These are phyloP conservation scores for Tricholoma sp. DNA, from an alignment of 768 basidiomycete genomes.

Conservation along the genomic window DNA sequence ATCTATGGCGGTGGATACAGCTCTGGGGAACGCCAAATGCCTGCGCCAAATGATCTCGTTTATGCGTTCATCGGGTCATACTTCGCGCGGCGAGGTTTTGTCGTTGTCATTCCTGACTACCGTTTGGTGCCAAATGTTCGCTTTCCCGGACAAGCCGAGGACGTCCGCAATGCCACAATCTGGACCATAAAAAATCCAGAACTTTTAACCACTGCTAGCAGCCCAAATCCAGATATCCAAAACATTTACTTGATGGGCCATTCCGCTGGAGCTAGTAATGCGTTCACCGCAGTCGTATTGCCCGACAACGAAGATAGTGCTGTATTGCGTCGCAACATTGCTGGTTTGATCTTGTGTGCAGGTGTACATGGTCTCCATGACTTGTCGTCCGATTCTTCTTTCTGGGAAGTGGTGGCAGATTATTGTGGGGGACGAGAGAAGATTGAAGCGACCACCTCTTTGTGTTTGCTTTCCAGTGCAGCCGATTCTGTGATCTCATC, in stretches of 20 bases:
- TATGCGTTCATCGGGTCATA: conserved; percentile 58
- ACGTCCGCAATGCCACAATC: conserved; percentile 53
- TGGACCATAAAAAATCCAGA: conserved; percentile 43
- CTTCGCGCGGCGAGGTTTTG: conserved; percentile 53
- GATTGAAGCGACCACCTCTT: conserved; percentile 33
- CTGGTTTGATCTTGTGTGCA: conserved; percentile 41
- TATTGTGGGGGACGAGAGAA: conserved; percentile 37
- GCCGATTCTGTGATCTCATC: conserved; percentile 26
- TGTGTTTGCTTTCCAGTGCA: conserved; percentile 34
- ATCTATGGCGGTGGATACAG: conserved; percentile 64
- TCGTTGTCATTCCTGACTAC: conserved; percentile 68
- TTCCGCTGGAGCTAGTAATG: conserved; percentile 55
- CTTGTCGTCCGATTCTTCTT: conserved; percentile 17
- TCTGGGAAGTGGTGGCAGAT: conserved; percentile 26
- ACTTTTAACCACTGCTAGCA: conserved; percentile 22
- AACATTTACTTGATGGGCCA: conserved; percentile 50
- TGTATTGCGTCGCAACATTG: conserved; percentile 30
- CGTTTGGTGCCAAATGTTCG: conserved; percentile 51
- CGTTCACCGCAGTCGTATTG: conserved; percentile 39
- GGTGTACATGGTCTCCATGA: conserved; percentile 38
- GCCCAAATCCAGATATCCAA: conserved; percentile 34
- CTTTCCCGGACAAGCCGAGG: conserved; percentile 53
- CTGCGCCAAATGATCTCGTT: conserved; percentile 41
- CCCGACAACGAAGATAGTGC: conserved; percentile 25
- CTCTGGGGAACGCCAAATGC: conserved; percentile 42